phyloP scores from a whole-genome alignment of 441 rosid genomes.

The Daphne laureola region DNA sequence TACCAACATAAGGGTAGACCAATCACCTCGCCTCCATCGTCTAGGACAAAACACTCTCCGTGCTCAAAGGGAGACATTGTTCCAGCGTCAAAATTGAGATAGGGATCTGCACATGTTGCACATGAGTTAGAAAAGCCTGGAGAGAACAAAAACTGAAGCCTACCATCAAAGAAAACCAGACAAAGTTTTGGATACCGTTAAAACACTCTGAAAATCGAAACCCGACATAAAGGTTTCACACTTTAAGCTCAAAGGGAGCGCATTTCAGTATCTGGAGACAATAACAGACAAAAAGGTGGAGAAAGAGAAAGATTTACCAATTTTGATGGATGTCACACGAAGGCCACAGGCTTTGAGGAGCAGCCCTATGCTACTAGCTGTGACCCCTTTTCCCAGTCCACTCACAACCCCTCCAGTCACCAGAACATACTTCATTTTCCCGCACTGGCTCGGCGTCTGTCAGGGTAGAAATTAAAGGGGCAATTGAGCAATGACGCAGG shows the following conservation, averaged over 20 bases:
- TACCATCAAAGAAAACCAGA: background rate
- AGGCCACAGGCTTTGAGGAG: slow-evolving; percentile 62
- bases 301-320: slow-evolving; percentile 32
- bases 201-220: too few relatives aligned
- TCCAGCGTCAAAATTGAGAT: slow-evolving; percentile 80
- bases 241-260: too few relatives aligned
- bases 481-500: background rate
- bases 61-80: slow-evolving; percentile 92
- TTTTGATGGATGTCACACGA: slow-evolving; percentile 81
- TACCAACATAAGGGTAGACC: too few relatives aligned
- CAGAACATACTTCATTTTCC: slow-evolving; percentile 72
- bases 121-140: slow-evolving; percentile 4
- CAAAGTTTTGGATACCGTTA: background rate
- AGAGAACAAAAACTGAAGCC: background rate
- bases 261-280: too few relatives aligned
- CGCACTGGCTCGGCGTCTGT: slow-evolving; percentile 2
- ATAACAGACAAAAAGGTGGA: background rate
- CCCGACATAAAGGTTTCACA: too few relatives aligned
- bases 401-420: slow-evolving; percentile 86
- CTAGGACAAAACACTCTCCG: slow-evolving; percentile 75
- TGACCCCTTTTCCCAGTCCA: slow-evolving; percentile 65
- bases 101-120: slow-evolving; percentile 47
- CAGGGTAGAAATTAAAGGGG: slow-evolving; percentile 2
- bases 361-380: slow-evolving; percentile 66
- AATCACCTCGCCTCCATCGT: slow-evolving; percentile 85